phyloP scores from a whole-genome alignment of 768 basidiomycete species.

The Macrolepiota dolichaula region DNA sequence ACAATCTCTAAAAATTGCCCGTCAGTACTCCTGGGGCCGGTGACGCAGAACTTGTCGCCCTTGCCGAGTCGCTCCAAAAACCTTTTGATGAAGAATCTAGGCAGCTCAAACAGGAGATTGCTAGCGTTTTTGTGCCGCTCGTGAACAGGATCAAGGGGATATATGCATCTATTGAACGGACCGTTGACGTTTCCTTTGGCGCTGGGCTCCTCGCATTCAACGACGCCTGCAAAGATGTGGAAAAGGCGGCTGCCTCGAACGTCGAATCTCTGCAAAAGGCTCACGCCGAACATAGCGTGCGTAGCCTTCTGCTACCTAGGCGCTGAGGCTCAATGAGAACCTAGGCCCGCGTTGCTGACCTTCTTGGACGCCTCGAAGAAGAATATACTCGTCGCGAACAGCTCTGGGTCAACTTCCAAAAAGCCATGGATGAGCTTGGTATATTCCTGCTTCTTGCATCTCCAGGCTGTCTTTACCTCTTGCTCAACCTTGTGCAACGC shows the following conservation, averaged over 20 bases:
- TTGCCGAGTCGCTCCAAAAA: slow-evolving; percentile 38
- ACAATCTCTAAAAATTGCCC: slow-evolving; percentile 11
- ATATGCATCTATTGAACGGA: slow-evolving; percentile 33
- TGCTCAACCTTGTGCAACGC: slow-evolving; percentile 10
- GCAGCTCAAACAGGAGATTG: slow-evolving; percentile 36
- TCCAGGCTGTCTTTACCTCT: neutral
- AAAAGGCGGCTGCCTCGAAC: slow-evolving; percentile 32
- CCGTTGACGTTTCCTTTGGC: slow-evolving; percentile 33
- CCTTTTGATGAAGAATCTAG: slow-evolving; percentile 38
- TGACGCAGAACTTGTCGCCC: slow-evolving; percentile 28
- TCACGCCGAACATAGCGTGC: slow-evolving; percentile 32
- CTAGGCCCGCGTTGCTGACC: slow-evolving; percentile 39
- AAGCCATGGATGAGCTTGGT: slow-evolving; percentile 46
- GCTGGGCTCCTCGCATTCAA: slow-evolving; percentile 52
- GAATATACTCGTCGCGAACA: slow-evolving; percentile 44
- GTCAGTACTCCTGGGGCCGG: slow-evolving; percentile 24
- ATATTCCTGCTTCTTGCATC: slow-evolving; percentile 8
- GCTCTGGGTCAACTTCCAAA: slow-evolving; percentile 49
- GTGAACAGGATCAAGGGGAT: slow-evolving; percentile 44
- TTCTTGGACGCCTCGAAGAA: slow-evolving; percentile 44
- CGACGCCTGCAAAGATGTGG: slow-evolving; percentile 50
- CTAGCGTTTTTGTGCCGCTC: slow-evolving; percentile 39
- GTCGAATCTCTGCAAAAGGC: slow-evolving; percentile 41
- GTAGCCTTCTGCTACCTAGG: slow-evolving; percentile 26
- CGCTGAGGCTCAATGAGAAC: neutral